Base-by-base conservation (phyloP, 2,329 filamentous ascomycete species). In the Scleromitrula shiraiana region DNA sequence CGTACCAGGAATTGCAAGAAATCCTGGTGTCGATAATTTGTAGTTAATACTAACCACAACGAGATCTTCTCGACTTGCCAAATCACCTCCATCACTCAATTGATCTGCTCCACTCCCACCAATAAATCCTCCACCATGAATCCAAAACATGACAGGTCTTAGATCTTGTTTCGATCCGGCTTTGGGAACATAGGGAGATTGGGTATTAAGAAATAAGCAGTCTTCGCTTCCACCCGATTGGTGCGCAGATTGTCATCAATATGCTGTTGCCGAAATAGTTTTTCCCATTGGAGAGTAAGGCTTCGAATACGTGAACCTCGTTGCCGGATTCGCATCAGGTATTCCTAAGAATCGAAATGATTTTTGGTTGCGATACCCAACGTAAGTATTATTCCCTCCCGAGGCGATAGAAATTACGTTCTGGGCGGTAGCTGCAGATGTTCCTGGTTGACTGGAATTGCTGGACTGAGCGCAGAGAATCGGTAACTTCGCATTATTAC, bases 301-400 rank as follows among this genome's bases (percentile, higher is more conserved):
- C 0, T 64, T 62, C 1, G 73, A 72, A 61, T 78, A 58, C 1
- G 49, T 46, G 23, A 57, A 61, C 47, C 59, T 38, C 33, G 54
- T 22, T 2, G 58, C 54, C 12, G 48, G 22, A 30, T 60, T 35
- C 2, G 59, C 59, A 46, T 60, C 61, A 5, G 55, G 58, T 15
- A 62, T 62, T 0, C 59, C 59, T 4, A 57, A 52, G 36, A 61
- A 62, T 14, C 69, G 67, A 53, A 74, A 74, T 6, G 62, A 76
- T 56, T 76, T 74, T 52, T 74, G 68, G 55, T 78, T 76, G 7
- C 74, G 67, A 54, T 70, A 76, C 0, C 75, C 75, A 15, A 70
- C 56, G 43, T 68, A 76, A 0, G 57, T 70, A 48, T n/a, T n/a
- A n/a, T 75, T 75, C 4, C 67, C 65, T n/a, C 56, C 60, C 2